Conservation (phyloP, 2,329 filamentous ascomycete species). For the Fusarium sarcochroum region DNA sequence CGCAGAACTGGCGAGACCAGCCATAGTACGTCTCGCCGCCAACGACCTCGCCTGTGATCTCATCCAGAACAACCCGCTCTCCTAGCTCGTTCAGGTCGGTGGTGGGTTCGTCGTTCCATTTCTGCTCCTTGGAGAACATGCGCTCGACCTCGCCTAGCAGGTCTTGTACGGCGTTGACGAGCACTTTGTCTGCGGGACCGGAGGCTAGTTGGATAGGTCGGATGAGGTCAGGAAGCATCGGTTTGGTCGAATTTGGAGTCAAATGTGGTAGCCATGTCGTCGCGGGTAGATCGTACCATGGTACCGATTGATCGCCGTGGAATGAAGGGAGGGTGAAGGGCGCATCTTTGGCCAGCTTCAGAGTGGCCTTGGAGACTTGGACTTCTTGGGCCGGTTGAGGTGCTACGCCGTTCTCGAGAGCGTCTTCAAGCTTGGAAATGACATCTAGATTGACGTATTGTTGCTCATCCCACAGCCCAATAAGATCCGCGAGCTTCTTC, state of each 20-base stretch:
- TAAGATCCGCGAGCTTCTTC: constrained; percentile 73
- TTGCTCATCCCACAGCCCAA: constrained; percentile 79
- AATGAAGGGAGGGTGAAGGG: constrained; percentile 81
- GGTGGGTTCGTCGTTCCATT: constrained; percentile 62
- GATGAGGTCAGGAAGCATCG: constrained; percentile 79
- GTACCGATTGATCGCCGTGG: constrained; percentile 80
- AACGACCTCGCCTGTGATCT: constrained; percentile 74
- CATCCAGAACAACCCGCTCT: constrained; percentile 75
- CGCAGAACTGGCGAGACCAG: constrained; percentile 85
- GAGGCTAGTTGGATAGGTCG: constrained; percentile 78
- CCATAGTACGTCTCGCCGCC: constrained; percentile 86
- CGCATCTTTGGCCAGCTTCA: constrained; percentile 65
- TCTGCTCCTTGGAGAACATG: constrained; percentile 72
- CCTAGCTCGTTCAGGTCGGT: constrained; percentile 83
- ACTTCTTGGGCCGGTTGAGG: constrained; percentile 38
- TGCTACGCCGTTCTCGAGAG: constrained; percentile 61
- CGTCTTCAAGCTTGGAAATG: constrained; percentile 71
- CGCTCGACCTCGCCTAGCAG: constrained; percentile 78
- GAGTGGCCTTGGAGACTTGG: constrained; percentile 42
- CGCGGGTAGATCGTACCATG: constrained; percentile 87
- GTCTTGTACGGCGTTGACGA: constrained; percentile 77
- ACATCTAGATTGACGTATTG: constrained; percentile 70
- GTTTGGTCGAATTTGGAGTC: constrained; percentile 79
- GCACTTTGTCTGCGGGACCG: constrained; percentile 76
- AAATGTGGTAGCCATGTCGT: constrained; percentile 85